Conservation (phyloP, 2,329 filamentous ascomycete genomes). For the Alternaria conjuncta region DNA sequence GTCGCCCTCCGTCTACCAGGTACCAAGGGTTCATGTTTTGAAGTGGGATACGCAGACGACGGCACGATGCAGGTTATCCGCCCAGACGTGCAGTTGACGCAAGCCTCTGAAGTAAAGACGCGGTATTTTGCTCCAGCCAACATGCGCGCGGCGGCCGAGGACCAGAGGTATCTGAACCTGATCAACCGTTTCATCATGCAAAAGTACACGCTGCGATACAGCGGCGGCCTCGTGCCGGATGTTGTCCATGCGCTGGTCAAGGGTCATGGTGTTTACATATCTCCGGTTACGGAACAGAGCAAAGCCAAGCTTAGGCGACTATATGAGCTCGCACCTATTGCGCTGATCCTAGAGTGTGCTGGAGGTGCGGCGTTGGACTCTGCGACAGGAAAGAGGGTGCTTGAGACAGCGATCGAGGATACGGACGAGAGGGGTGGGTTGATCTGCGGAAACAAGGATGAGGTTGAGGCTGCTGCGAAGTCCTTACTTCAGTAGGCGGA, state of each 20-base stretch:
- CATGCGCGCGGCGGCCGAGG: conserved; percentile 62
- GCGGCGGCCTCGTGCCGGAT: conserved; percentile 67
- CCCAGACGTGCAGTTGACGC: conserved; percentile 9
- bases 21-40: conserved; percentile 54
- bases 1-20: conserved; percentile 61
- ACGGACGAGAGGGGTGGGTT: conserved; percentile 43
- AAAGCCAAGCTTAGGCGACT: conserved; percentile 65
- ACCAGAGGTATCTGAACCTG: conserved; percentile 57
- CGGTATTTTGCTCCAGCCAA: conserved; percentile 70
- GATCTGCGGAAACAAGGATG: conserved; percentile 39
- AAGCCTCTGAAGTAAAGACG: conserved; percentile 48
- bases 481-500: conserved; percentile 1
- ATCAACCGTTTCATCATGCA: conserved; percentile 59
- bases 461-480: conserved; percentile 31
- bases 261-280: conserved; percentile 67
- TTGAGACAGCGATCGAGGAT: conserved; percentile 29
- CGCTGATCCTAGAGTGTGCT: conserved; percentile 65
- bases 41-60: conserved; percentile 54
- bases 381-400: conserved; percentile 26
- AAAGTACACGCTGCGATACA: conserved; percentile 66
- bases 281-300: conserved; percentile 60
- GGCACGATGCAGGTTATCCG: conserved; percentile 54
- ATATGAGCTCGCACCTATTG: conserved; percentile 67
- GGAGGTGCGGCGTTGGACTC: conserved; percentile 64
- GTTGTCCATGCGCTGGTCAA: conserved; percentile 66